Base-by-base conservation (phyloP, 371 early-diverging fungal species). In the Haplosporangium sp. region DNA sequence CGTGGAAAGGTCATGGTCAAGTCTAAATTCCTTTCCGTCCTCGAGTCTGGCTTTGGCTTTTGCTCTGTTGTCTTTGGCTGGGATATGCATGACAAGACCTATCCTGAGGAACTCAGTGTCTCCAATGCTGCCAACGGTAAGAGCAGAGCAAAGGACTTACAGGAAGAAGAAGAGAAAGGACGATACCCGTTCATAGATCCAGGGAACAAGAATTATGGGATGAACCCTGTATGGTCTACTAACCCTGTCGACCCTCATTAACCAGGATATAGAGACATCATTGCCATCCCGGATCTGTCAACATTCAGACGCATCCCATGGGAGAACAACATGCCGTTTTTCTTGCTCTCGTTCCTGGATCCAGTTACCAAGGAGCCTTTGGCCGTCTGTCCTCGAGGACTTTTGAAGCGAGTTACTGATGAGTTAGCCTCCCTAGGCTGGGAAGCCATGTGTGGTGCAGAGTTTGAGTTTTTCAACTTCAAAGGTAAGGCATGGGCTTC, bases 391-490 rank as follows among this genome's bases (percentile, higher is more conserved):
- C 94, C 94, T 8, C 83, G 95, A 6, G 80, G 83, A 36, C 62
- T 92, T 20, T 74, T 94, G 52, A 90, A 90, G 70, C 63, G 80
- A 13, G 83, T 87, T 12, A 80, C 86, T 6, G 69, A 83, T 8
- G 69, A 81, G 23, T 64, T 86, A 16, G 70, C 65, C 20, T 48
- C 73, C 20, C 29, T 81, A 43, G 89, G 90, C 0, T 79, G 87
- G 57, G 85, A 83, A 16, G 87, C 93, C 11, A 84, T 88, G 58
- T 86, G 87, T 81, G 94, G 95, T 9, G 86, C 90, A 1, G 94
- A 95, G 82, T 93, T 87, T 79, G 94, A 95, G 81, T 95, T 91
- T 62, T 95, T 86, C 83, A 92, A 92, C 80, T 94, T 92, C 74
- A 86, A 89, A 83, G 94, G 93, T 93, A 84, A 60, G 42, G 29